Conservation (phyloP, 164 flowering plant genomes). For the Macadamia tetraphylla region DNA sequence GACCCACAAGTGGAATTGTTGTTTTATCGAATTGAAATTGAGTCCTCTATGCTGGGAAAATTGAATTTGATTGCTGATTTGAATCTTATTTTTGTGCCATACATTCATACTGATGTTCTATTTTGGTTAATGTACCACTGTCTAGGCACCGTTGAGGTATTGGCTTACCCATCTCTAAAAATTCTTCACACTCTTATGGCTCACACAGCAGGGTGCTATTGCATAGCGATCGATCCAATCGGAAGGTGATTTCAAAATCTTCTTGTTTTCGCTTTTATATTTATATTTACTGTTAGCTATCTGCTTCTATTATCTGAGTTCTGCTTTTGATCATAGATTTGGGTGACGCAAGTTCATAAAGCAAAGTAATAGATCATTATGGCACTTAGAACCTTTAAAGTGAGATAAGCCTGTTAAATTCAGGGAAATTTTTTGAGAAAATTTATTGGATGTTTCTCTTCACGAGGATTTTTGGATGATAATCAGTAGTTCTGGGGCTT, state of each 20-base stretch:
- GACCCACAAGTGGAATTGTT: neutral
- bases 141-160: slow-evolving; percentile 90
- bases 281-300: neutral
- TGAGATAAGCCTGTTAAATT: neutral
- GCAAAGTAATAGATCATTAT: neutral
- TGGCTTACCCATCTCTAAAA: slow-evolving; percentile 79
- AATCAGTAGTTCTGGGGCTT: no score
- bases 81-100: neutral
- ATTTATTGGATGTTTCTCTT: neutral
- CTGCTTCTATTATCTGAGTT: neutral
- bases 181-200: slow-evolving; percentile 84
- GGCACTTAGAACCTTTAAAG: neutral
- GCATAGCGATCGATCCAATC: slow-evolving; percentile 91
- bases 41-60: neutral
- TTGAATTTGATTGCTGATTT: neutral
- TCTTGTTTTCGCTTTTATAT: neutral
- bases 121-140: slow-evolving; percentile 1
- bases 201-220: slow-evolving; percentile 98
- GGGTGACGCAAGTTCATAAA: neutral
- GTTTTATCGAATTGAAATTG: neutral
- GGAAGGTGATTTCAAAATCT: slow-evolving; percentile 56
- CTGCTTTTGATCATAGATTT: neutral
- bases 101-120: neutral
- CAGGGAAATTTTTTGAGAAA: neutral
- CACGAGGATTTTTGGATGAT: neutral